Evolutionary conservation across 768 basidiomycete species (phyloP), one percentile per base, ranked within the genome.

Genomic region (Termitomyces heimii): DNA sequence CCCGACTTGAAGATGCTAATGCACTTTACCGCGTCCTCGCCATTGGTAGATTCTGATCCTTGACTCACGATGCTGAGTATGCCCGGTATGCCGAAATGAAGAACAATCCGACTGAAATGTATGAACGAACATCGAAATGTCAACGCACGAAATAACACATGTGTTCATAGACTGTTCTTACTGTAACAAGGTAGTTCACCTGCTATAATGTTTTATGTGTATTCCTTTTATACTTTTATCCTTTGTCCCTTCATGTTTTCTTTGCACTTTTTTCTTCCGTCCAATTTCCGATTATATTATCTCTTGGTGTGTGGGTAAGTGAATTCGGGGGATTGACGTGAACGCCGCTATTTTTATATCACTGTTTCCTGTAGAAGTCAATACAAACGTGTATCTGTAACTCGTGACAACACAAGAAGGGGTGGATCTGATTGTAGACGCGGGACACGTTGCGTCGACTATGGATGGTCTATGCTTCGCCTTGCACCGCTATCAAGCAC

Each of bases 1-100:
- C 90, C 12, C 79, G 85, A 3, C 84, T 90, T 57, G 88, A 89
- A 66, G 89, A 92, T 62, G 89, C 89, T 18, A 89, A 86, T 60
- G 68, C 77, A 57, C 77, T 92, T 45, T 92, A 91, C 65, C 81
- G 89, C 22, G 66, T 78, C 48, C 75, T 92, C 61, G 88, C 81
- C 45, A 69, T 70, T 54, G 75, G 71, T 45, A 74, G 72, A 62
- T 73, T 72, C 62, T 78, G 62, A 73, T 50, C 26, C 8, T n/a
- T 22, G 14, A 35, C 22, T 20, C 20, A 32, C n/a, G n/a, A 13
- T 4, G 20, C 35, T 18, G 13, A 5, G 45, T 28, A 12, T 31
- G 20, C 37, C 35, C 18, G 32, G 12, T 20, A 16, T 34, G 29
- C 53, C 14, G 24, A 28, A 48, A 44, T 28, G 34, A 22, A 48